Percentiles rank a stretch among this genome's conserved stretches.
phyloP scores from a whole-genome alignment of 2,329 filamentous ascomycete species.

The Cercospora sp. region DNA sequence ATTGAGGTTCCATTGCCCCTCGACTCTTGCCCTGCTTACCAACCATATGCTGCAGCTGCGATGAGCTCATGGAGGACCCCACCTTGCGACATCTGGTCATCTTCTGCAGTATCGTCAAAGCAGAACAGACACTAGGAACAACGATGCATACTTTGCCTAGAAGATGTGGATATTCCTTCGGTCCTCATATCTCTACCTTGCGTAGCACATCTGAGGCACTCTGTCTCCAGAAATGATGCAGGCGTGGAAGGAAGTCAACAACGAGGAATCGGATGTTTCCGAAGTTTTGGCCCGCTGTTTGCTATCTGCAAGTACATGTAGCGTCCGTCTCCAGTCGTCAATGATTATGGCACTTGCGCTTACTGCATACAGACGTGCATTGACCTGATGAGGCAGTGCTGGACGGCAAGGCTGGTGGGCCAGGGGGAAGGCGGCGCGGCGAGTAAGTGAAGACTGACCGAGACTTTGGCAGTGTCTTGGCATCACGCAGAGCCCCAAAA shows the following conservation, averaged over 20 bases:
- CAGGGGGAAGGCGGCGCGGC: neutral
- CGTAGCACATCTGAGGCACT: no score
- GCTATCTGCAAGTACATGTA: neutral
- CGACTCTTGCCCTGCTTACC: neutral
- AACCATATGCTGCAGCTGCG: neutral
- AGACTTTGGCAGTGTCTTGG: neutral
- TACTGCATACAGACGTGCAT: neutral
- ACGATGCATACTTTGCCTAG: no score
- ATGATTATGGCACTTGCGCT: neutral
- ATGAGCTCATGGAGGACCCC: neutral
- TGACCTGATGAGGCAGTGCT: neutral
- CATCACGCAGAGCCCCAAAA: neutral
- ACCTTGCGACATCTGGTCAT: neutral
- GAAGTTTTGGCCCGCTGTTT: neutral
- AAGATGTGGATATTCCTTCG: no score
- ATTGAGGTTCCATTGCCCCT: neutral
- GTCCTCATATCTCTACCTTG: no score
- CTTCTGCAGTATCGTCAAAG: neutral
- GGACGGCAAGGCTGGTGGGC: neutral
- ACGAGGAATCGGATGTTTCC: no score
- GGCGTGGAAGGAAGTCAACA: no score
- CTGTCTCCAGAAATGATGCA: no score
- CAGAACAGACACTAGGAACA: no score
- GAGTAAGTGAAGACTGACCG: neutral
- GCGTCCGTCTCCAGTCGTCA: neutral